A percentile compares a stretch with the other conserved stretches of the same genome.
phyloP scores from a whole-genome alignment of 2,329 filamentous ascomycete species.

The Colletotrichum filicis region DNA sequence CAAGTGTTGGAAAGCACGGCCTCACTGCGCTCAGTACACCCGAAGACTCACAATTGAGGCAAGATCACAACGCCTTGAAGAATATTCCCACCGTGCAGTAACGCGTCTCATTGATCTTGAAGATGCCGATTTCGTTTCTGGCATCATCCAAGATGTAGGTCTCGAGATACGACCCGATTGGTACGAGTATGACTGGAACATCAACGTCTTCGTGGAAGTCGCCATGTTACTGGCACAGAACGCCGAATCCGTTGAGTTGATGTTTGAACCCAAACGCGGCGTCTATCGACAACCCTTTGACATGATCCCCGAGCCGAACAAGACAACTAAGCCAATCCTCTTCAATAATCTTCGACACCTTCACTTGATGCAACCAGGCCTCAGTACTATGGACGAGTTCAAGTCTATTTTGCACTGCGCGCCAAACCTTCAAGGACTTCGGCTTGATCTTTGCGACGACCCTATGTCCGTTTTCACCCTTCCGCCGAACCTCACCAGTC shows the following conservation, averaged over 20 bases:
- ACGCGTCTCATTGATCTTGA: neutral
- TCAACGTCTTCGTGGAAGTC: constrained; percentile 18
- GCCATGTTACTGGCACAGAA: constrained; percentile 6
- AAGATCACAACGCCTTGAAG: neutral
- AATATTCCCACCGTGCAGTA: too few species aligned
- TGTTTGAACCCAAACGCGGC: neutral
- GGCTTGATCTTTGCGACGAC: neutral
- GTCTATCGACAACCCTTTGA: constrained; percentile 24
- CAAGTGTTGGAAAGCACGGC: constrained; percentile 8
- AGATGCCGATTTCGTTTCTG: constrained; percentile 1
- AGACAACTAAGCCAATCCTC: neutral
- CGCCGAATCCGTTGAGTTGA: neutral
- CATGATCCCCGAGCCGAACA: neutral
- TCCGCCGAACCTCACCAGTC: neutral
- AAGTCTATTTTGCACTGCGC: constrained; percentile 15
- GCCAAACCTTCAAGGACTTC: constrained; percentile 5
- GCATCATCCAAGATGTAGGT: neutral
- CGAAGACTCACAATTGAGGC: constrained; percentile 12
- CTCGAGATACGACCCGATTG: constrained; percentile 11
- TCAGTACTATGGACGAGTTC: constrained; percentile 7
- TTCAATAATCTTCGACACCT: constrained; percentile 10
- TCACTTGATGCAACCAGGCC: neutral
- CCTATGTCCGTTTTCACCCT: neutral
- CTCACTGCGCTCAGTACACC: constrained; percentile 8
- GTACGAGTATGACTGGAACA: constrained; percentile 15